A percentile compares a stretch with the other conserved stretches of the same genome.
phyloP scores from a whole-genome alignment of 352 stramenopile species.

The Globisporangium acanthophoron region DNA sequence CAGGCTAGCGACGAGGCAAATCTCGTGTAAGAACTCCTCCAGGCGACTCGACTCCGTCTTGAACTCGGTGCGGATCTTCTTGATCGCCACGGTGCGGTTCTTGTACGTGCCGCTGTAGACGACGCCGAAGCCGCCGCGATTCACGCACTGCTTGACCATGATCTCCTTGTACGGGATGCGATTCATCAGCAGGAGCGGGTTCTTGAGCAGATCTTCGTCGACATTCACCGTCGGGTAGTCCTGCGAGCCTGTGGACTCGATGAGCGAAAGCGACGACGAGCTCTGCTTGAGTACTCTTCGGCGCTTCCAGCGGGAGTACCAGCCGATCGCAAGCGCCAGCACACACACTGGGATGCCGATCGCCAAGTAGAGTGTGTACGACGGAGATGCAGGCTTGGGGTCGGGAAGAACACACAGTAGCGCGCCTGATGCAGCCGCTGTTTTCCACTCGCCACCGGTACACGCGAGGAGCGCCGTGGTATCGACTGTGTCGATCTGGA shows the following conservation, averaged over 20 bases:
- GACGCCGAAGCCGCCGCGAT: conserved; percentile 51
- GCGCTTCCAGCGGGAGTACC: conserved; percentile 18
- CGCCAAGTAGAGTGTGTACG: conserved; percentile 23
- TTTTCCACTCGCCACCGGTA: conserved; percentile 5
- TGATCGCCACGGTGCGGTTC: conserved; percentile 28
- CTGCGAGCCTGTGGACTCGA: conserved; percentile 46
- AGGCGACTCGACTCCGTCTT: conserved; percentile 13
- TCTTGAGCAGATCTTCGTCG: conserved; percentile 46
- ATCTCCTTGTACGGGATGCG: conserved; percentile 62
- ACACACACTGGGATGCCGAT: conserved; percentile 34
- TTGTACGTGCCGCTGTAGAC: conserved; percentile 43
- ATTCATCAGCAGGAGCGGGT: conserved; percentile 49
- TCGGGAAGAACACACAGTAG: conserved; percentile 11
- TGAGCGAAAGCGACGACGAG: conserved; percentile 38
- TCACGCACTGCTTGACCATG: conserved; percentile 49
- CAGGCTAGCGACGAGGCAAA: conserved; percentile 47
- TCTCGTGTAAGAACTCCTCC: conserved; percentile 51
- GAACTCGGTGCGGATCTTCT: conserved; percentile 28
- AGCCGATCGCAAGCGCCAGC: conserved; percentile 22
- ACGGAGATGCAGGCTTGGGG: conserved; percentile 24
- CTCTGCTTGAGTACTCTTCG: conserved; percentile 28
- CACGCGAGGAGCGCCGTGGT: background rate
- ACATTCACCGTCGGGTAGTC: conserved; percentile 17
- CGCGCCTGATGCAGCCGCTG: conserved; percentile 11
- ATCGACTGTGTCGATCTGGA: conserved; percentile 24